Evolutionary conservation across 768 basidiomycete genomes (phyloP).

Genomic region (Boletus tomentosulus): DNA sequence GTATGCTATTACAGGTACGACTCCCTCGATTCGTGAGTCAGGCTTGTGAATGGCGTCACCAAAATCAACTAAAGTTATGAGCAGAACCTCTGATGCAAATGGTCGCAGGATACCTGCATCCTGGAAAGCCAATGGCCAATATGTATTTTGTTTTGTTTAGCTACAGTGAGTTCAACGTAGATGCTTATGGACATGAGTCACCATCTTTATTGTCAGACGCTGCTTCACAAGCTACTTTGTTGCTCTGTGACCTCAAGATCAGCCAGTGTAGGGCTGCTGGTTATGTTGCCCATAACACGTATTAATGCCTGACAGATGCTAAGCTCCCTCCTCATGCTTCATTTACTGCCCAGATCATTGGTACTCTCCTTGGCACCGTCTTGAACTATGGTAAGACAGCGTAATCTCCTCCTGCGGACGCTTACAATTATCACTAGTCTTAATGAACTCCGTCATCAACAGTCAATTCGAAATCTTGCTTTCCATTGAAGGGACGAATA

Average conservation of each 20-base stretch:
- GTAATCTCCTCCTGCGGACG: background rate
- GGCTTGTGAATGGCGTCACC: background rate
- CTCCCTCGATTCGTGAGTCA: constrained; percentile 18
- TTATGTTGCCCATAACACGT: constrained; percentile 29
- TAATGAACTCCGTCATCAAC: constrained; percentile 58
- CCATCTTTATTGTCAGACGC: constrained; percentile 38
- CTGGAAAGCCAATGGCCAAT: constrained; percentile 39
- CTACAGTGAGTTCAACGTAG: constrained; percentile 35
- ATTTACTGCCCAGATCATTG: constrained; percentile 54
- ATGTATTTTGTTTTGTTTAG: constrained; percentile 44
- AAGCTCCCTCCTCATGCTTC: constrained; percentile 65
- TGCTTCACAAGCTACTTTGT: constrained; percentile 43
- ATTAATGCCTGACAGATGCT: constrained; percentile 30
- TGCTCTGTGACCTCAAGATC: constrained; percentile 58
- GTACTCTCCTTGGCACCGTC: constrained; percentile 50
- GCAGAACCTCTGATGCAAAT: constrained; percentile 32
- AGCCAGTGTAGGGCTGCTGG: constrained; percentile 17
- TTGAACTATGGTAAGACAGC: constrained; percentile 40
- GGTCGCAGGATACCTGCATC: constrained; percentile 36
- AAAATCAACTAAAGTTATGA: background rate
- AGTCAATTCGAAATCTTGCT: constrained; percentile 48
- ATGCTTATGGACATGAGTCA: constrained; percentile 37
- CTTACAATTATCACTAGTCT: constrained; percentile 34
- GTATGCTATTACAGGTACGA: constrained; percentile 43
- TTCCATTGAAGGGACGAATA: constrained; percentile 29